Base-by-base conservation (phyloP, 768 basidiomycete species). In the Amanita pseudoporphyria region DNA sequence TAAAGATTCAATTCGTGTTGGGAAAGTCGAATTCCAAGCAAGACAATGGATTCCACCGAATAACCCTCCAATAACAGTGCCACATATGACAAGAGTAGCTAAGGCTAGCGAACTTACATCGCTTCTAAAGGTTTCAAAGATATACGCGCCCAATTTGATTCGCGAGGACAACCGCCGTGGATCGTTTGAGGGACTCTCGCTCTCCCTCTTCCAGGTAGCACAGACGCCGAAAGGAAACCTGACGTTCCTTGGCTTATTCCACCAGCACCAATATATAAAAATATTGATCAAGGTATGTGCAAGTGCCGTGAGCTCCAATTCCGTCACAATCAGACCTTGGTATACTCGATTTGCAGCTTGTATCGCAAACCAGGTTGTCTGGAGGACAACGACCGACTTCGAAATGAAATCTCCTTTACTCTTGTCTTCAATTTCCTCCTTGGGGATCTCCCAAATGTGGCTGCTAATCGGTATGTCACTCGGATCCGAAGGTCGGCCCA, bases 161-260 rank as follows among this genome's bases (percentile, higher is more conserved):
- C 42, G 42, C 26, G n/a, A 14, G 6, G 24, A 12, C n/a, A 30
- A 14, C 28, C 24, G 22, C 9, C 13, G 19, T 26, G 12, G 28
- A 12, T 12, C 7, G 19, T 19, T 28, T 7, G 5, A 31, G 14
- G 16, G n/a, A n/a, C 5, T 22, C 16, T 22, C 22, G 18, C 3
- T 24, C 16, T 14, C 14, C 9, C 14, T 5, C 47, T 22, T 14
- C 26, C 10, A 2, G 35, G 32, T 26, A 41, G 5, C 55, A 65
- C 46, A 0, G n/a, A n/a, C n/a, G n/a, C n/a, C n/a, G n/a, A n/a
- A n/a, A n/a, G 59, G 39, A 18, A 45, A 54, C 0, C 47, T 32
- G 9, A 66, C 58, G 45, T 63, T 57, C 13, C 60, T 54, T 9
- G 68, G 68, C 46, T 69, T 69, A 37, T 67, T n/a, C n/a, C n/a